These are phyloP conservation scores for Amphibolis antarctica DNA, from an alignment of 106 monocot genomes.

Conservation along the genomic window DNA sequence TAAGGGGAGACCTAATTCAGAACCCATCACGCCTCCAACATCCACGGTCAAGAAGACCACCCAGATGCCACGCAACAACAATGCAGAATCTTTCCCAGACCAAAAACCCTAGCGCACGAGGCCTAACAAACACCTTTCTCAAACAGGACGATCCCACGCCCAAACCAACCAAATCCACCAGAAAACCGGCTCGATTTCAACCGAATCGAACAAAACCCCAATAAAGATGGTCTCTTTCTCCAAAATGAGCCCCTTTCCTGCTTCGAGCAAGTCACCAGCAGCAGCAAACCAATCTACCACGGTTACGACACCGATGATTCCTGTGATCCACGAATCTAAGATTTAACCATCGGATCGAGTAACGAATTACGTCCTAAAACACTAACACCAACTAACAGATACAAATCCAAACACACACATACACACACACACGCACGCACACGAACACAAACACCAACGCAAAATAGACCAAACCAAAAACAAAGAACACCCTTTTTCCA, in stretches of 20 bases:
- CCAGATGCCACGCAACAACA: not conserved
- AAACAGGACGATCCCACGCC: not conserved
- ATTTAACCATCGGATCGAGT: slow-evolving; percentile 1
- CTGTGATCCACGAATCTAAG: not conserved
- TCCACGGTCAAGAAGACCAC: not conserved
- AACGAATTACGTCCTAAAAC: slow-evolving; percentile 4
- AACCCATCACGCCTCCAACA: not conserved
- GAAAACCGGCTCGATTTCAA: not conserved
- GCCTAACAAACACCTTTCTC: not conserved
- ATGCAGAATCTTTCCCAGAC: not conserved
- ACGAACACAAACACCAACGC: not conserved
- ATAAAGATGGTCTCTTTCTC: not conserved
- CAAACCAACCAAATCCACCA: not conserved
- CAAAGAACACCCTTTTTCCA: not conserved
- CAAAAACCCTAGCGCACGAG: not conserved
- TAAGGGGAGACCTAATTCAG: not conserved
- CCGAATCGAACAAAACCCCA: not conserved
- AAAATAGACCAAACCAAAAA: not conserved
- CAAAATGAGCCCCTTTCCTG: not conserved
- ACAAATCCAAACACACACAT: not conserved
- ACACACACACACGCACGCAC: not conserved
- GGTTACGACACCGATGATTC: not conserved
- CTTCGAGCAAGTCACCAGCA: not conserved
- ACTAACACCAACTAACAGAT: not conserved
- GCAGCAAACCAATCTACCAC: not conserved